Conservation (phyloP, 1,284 basidiomycete species). For the Trichosporon asahii region DNA sequence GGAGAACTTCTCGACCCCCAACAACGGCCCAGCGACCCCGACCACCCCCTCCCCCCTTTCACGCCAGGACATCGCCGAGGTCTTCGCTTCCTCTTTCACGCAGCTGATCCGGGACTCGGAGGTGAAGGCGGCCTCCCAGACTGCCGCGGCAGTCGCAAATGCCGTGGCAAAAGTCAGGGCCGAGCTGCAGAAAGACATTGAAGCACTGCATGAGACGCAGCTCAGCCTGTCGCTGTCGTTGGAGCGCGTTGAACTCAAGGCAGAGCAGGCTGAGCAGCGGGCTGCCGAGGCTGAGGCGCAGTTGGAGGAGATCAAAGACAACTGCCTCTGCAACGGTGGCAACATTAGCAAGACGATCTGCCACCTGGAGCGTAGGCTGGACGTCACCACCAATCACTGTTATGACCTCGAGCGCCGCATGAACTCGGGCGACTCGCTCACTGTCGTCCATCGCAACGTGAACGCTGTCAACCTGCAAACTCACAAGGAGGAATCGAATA, state of each 20-base stretch:
- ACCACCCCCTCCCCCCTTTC: neutral
- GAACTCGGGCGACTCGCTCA: neutral
- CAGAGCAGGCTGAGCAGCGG: neutral
- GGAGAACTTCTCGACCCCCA: neutral
- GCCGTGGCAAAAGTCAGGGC: neutral
- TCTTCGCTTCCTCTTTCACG: neutral
- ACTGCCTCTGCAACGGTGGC: neutral
- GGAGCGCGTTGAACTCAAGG: neutral
- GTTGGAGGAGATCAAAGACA: neutral
- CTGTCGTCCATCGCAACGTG: too few species aligned
- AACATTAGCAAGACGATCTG: neutral
- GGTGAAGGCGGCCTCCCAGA: neutral
- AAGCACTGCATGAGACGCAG: neutral
- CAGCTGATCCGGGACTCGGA: neutral
- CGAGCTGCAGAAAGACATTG: neutral
- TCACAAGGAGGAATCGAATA: neutral
- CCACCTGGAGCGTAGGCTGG: neutral
- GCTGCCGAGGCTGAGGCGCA: neutral
- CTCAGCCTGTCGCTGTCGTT: neutral
- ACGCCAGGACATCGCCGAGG: neutral
- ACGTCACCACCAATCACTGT: neutral
- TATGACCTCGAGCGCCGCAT: neutral
- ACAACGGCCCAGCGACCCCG: neutral
- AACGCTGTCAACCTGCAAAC: neutral
- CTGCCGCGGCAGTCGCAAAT: neutral